Evolutionary conservation across 2,329 filamentous ascomycete genomes (phyloP).

Genomic region (Colletotrichum cordylinicola): DNA sequence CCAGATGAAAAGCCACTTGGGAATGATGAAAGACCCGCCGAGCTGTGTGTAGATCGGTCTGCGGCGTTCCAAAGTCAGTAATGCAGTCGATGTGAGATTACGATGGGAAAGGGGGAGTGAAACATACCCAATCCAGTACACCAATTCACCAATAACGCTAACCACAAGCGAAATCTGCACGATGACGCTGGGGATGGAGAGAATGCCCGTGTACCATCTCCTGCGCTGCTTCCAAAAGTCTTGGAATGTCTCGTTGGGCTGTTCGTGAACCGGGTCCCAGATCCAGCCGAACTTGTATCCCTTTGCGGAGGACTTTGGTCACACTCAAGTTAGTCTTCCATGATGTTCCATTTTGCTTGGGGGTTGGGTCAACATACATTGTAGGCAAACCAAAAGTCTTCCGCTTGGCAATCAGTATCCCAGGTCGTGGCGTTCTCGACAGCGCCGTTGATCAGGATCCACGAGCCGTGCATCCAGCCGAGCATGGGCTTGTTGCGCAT

Average conservation of each 20-base stretch:
- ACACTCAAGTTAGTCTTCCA: background rate
- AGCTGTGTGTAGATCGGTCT: background rate
- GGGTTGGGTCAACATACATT: background rate
- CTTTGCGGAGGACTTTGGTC: background rate
- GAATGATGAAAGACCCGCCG: background rate
- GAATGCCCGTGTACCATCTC: background rate
- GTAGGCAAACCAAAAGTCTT: constrained; percentile 1
- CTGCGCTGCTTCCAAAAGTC: constrained; percentile 6
- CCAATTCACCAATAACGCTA: background rate
- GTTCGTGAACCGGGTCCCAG: background rate
- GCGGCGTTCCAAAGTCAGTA: background rate
- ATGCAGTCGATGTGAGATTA: rapidly evolving
- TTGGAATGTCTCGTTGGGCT: background rate
- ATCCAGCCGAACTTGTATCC: background rate
- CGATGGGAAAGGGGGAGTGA: rapidly evolving
- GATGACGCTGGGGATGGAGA: background rate
- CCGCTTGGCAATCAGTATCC: constrained; percentile 1
- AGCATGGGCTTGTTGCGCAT: background rate
- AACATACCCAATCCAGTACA: background rate
- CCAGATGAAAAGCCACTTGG: background rate
- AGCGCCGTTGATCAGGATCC: background rate
- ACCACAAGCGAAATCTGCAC: background rate
- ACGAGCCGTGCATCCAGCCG: background rate
- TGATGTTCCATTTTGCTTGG: rapidly evolving
- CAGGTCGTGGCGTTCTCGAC: background rate